Percentiles rank a stretch among this genome's conserved stretches.
Evolutionary conservation across 768 basidiomycete genomes (phyloP).

Genomic region (Mycena sanguinolenta): DNA sequence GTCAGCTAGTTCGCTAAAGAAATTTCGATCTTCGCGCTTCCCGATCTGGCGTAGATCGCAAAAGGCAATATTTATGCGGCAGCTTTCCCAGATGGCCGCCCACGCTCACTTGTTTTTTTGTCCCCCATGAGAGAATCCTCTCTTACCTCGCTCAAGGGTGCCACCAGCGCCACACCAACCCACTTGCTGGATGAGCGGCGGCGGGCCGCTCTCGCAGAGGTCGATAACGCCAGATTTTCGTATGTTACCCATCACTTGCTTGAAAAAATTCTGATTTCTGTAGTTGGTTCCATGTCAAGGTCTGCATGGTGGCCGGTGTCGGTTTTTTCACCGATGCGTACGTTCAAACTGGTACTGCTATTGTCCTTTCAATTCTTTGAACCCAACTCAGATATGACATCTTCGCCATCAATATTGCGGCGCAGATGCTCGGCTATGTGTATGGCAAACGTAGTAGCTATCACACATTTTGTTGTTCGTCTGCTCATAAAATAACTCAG

Average conservation of each 20-base stretch:
- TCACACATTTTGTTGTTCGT: background rate
- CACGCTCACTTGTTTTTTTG: slow-evolving; percentile 25
- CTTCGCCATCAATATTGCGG: slow-evolving; percentile 91
- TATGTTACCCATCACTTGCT: slow-evolving; percentile 49
- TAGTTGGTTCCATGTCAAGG: slow-evolving; percentile 90
- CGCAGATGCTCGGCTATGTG: slow-evolving; percentile 86
- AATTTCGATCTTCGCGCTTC: background rate
- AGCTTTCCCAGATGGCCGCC: too few relatives aligned
- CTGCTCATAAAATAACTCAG: slow-evolving; percentile 26
- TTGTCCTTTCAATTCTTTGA: background rate
- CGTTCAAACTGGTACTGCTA: background rate
- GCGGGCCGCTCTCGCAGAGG: slow-evolving; percentile 84
- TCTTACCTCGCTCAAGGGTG: slow-evolving; percentile 44
- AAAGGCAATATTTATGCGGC: too few relatives aligned
- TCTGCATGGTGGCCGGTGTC: slow-evolving; percentile 71
- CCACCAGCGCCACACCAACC: too few relatives aligned
- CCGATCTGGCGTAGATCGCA: too few relatives aligned
- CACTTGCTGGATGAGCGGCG: slow-evolving; percentile 81
- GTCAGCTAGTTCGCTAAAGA: too few relatives aligned
- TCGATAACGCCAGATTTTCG: slow-evolving; percentile 91
- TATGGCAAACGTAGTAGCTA: slow-evolving; percentile 68
- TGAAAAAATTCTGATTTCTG: slow-evolving; percentile 23
- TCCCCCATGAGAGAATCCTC: slow-evolving; percentile 51
- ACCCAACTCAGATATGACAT: slow-evolving; percentile 76
- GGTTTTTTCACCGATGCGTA: slow-evolving; percentile 1